Conservation (phyloP, 192 early-diverging fungal genomes). For the Radiomyces spectabilis region DNA sequence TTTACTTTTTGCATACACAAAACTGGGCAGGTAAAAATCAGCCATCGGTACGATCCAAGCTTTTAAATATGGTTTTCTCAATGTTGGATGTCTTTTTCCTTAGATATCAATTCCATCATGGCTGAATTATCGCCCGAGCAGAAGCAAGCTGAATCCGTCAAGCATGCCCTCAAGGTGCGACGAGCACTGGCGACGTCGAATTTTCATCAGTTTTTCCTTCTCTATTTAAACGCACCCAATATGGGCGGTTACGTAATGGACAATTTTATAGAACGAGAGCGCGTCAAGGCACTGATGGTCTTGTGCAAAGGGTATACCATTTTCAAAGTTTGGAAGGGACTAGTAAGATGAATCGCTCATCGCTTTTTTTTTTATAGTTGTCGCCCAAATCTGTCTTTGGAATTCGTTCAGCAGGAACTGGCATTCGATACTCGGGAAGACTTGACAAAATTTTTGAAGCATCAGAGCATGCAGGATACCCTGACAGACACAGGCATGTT, state of each 20-base stretch:
- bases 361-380: constrained; percentile 27
- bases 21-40: constrained; percentile 66
- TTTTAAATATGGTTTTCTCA: no score
- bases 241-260: constrained; percentile 91
- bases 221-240: constrained; percentile 74
- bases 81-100: not conserved
- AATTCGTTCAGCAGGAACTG: constrained; percentile 55
- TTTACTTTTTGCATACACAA: constrained; percentile 83
- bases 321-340: no score
- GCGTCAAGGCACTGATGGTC: constrained; percentile 64
- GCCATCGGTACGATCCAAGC: no score
- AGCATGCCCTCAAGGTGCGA: constrained; percentile 83
- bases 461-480: constrained; percentile 26
- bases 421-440: constrained; percentile 48
- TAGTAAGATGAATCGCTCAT: no score
- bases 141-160: constrained; percentile 54
- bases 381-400: constrained; percentile 50
- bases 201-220: constrained; percentile 77
- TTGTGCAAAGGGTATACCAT: constrained; percentile 80
- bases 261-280: constrained; percentile 83
- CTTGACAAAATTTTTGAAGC: constrained; percentile 43
- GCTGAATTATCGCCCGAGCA: constrained; percentile 60
- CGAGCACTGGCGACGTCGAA: constrained; percentile 73
- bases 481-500: constrained; percentile 29
- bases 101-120: constrained; percentile 80